Evolutionary conservation across 139 green algal species (phyloP).

Genomic region (Chlamydomonas sphaeroides): DNA sequence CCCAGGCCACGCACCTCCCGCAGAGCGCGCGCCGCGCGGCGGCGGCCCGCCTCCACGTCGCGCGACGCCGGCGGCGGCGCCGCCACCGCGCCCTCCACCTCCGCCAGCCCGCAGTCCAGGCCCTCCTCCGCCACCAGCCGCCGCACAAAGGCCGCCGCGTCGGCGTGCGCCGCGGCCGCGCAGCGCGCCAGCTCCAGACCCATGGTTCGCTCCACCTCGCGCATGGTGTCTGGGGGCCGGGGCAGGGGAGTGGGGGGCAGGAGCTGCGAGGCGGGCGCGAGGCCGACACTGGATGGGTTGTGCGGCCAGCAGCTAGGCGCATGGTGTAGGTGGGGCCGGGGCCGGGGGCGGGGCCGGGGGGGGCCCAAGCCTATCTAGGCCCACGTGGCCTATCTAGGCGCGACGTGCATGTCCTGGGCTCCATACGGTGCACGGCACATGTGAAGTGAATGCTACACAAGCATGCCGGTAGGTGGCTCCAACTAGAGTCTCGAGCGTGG

Average conservation of each 20-base stretch:
- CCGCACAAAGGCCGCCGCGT: slow-evolving; percentile 13
- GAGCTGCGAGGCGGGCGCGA: not conserved
- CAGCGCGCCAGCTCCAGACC: not conserved
- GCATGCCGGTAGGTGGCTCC: too few species aligned
- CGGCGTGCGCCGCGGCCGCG: slow-evolving; percentile 16
- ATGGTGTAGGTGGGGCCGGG: not conserved
- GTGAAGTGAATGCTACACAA: too few species aligned
- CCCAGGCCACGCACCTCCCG: not conserved
- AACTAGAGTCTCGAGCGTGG: too few species aligned
- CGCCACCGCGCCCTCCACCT: slow-evolving; percentile 7
- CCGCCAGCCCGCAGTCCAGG: slow-evolving; percentile 24
- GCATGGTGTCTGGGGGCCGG: slow-evolving; percentile 2
- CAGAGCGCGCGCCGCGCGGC: not conserved
- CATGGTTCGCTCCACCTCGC: slow-evolving; percentile 10
- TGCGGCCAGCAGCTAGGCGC: too few species aligned
- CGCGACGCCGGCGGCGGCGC: not conserved
- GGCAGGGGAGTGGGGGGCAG: not conserved
- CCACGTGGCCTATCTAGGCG: too few species aligned
- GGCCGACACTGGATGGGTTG: not conserved
- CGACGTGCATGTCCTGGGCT: too few species aligned
- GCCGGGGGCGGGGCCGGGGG: too few species aligned
- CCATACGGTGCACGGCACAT: too few species aligned
- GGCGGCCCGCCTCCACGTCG: too few species aligned
- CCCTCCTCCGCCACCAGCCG: slow-evolving; percentile 24
- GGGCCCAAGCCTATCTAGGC: too few species aligned